Evolutionary conservation across 768 basidiomycete genomes (phyloP).

Genomic region (Lactarius tabidus): DNA sequence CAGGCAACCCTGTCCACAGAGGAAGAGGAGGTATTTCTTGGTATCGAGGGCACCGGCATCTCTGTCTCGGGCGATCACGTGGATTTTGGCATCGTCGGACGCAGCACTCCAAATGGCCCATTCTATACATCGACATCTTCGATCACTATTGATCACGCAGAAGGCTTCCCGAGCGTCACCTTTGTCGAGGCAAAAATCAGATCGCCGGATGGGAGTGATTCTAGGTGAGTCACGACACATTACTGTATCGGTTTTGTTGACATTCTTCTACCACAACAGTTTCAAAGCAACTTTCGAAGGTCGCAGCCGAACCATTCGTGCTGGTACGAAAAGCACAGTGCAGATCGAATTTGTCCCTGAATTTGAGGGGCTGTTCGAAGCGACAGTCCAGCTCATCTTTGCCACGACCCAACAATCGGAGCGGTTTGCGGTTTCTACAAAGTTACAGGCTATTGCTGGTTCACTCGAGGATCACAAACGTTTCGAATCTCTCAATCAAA

Average conservation of each 20-base stretch:
- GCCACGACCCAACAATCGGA: not conserved
- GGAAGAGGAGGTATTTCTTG: conserved; percentile 25
- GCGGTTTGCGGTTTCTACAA: conserved; percentile 4
- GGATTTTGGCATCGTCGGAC: conserved; percentile 51
- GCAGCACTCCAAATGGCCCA: conserved; percentile 28
- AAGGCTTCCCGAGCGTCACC: conserved; percentile 8
- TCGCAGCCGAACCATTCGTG: conserved; percentile 1
- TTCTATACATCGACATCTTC: conserved; percentile 8
- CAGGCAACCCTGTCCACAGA: not conserved
- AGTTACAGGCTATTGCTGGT: conserved; percentile 7
- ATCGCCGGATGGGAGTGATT: not conserved
- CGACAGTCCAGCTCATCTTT: conserved; percentile 12
- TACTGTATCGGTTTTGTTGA: not conserved
- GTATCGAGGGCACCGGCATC: conserved; percentile 49
- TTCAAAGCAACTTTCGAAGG: conserved; percentile 8
- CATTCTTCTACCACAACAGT: not conserved
- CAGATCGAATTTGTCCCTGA: conserved; percentile 6
- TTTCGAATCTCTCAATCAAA: conserved; percentile 3
- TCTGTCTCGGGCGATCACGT: conserved; percentile 34
- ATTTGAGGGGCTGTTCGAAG: conserved; percentile 16
- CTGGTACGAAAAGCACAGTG: conserved; percentile 10
- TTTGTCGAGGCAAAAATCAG: conserved; percentile 18
- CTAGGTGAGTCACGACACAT: conserved; percentile 5
- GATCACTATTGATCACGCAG: conserved; percentile 20
- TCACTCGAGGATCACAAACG: conserved; percentile 9